These are phyloP conservation scores for Perkinsus olseni DNA, from an alignment of 169 alveolate genomes.

Conservation along the genomic window DNA sequence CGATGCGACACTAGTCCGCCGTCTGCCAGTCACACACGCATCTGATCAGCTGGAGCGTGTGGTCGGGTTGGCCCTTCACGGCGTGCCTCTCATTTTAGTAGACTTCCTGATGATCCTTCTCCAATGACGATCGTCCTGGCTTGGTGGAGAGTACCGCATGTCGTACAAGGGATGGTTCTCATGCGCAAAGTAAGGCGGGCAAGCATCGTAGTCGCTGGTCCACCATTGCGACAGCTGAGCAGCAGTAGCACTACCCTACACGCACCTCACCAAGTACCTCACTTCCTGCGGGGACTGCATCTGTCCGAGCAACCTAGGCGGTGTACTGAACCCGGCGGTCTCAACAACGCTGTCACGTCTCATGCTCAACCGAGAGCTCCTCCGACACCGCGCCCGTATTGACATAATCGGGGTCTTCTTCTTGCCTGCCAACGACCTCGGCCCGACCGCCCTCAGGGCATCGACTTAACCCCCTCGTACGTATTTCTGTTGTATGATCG, in stretches of 20 bases:
- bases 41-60: no score
- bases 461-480: no score
- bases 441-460: no score
- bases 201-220: neutral
- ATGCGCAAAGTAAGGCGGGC: neutral
- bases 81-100: neutral
- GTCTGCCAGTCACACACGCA: neutral
- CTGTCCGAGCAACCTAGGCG: neutral
- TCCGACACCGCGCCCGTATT: neutral
- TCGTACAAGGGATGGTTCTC: neutral
- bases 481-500: no score
- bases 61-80: no score
- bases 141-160: neutral
- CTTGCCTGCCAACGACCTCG: neutral
- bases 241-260: neutral
- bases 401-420: neutral
- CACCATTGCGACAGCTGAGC: neutral
- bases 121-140: neutral
- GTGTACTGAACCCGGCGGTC: neutral
- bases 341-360: neutral
- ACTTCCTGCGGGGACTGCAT: neutral
- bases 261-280: neutral
- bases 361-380: neutral
- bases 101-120: neutral
- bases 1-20: neutral